Conservation (phyloP, 2,329 filamentous ascomycete genomes). For the Claviceps pazoutovae region DNA sequence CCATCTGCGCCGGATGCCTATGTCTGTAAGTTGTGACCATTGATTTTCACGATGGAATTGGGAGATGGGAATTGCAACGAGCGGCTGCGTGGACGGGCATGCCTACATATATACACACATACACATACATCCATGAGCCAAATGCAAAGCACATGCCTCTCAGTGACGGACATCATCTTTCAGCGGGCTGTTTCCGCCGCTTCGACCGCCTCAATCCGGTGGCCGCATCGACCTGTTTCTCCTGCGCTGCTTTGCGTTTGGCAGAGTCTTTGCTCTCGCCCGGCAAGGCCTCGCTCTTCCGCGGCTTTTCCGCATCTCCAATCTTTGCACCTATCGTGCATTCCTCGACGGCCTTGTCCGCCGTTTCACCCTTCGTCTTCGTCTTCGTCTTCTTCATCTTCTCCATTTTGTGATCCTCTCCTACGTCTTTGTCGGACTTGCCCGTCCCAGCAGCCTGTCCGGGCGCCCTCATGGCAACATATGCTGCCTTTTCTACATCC, state of each 20-base stretch:
- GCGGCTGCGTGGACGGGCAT: no score
- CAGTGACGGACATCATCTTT: neutral
- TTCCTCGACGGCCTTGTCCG: neutral
- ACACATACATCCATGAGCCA: no score
- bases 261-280: neutral
- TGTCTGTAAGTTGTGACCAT: no score
- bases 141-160: neutral
- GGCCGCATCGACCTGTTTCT: neutral
- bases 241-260: neutral
- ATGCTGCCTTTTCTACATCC: constrained; percentile 58
- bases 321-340: no score
- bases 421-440: neutral
- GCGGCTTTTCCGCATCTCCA: neutral
- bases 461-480: constrained; percentile 42
- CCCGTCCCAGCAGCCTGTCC: neutral
- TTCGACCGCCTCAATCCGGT: neutral
- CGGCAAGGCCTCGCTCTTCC: neutral
- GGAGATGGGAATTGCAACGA: no score
- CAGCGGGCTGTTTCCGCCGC: neutral
- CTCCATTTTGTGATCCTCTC: neutral
- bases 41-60: no score
- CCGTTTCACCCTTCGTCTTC: neutral
- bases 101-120: no score
- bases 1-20: no score
- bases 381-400: neutral